phyloP scores from a whole-genome alignment of 2,329 filamentous ascomycete species.

The Cladophialophora bantiana region DNA sequence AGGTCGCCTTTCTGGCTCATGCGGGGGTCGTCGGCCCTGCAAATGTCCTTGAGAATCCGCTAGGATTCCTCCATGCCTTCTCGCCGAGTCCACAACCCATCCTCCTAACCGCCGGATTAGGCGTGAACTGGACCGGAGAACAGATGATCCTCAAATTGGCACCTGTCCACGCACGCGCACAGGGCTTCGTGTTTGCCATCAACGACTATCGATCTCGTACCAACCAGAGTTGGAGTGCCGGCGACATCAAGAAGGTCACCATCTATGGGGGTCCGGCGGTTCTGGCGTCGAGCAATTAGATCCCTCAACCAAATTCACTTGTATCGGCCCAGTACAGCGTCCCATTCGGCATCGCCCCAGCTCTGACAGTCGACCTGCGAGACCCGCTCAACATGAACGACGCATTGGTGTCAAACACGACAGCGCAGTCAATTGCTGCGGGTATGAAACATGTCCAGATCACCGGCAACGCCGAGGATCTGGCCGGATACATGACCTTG shows the following conservation, averaged over 20 bases:
- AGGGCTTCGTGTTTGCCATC: constrained; percentile 5
- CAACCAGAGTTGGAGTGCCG: not conserved
- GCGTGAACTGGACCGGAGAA: not conserved
- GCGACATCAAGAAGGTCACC: not conserved
- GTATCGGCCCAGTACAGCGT: constrained; percentile 1
- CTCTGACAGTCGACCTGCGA: not conserved
- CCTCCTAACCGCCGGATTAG: not conserved
- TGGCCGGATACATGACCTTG: not conserved
- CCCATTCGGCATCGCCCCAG: constrained; percentile 2
- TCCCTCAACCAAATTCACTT: not conserved
- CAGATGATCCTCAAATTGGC: constrained; percentile 4
- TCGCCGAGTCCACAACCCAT: not conserved
- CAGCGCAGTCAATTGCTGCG: not conserved
- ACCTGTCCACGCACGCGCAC: constrained; percentile 1
- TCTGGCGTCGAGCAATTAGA: constrained; percentile 1
- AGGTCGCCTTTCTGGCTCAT: not conserved
- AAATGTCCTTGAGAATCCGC: not conserved
- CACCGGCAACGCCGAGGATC: not conserved
- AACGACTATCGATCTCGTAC: not conserved
- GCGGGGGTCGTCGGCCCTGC: constrained; percentile 3
- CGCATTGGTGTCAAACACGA: not conserved
- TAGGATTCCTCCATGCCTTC: not conserved
- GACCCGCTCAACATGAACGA: constrained; percentile 4
- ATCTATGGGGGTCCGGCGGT: not conserved
- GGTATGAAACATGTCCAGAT: not conserved